Conservation (phyloP, 2,329 filamentous ascomycete genomes). For the Aschersonia sp. region DNA sequence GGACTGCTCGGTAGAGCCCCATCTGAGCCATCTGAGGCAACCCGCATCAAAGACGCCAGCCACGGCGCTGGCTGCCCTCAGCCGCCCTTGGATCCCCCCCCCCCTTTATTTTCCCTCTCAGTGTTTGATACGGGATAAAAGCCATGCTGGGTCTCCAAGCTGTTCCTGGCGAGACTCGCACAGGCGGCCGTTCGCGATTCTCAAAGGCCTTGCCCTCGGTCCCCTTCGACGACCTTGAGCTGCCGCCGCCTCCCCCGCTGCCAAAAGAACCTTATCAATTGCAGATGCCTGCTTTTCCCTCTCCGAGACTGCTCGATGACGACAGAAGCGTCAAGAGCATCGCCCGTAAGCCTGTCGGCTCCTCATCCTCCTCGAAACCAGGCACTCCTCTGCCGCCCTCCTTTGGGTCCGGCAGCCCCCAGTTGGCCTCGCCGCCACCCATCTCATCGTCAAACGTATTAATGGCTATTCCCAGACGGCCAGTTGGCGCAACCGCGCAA, state of each 20-base stretch:
- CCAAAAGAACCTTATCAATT: slow-evolving; percentile 10
- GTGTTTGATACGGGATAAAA: not conserved
- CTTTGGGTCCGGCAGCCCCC: not conserved
- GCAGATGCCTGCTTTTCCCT: slow-evolving; percentile 11
- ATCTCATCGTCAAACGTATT: slow-evolving; percentile 5
- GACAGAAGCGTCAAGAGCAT: slow-evolving; percentile 5
- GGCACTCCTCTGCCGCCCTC: not conserved
- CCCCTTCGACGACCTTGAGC: slow-evolving; percentile 16
- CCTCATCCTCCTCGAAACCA: slow-evolving; percentile 1
- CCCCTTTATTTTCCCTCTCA: not conserved
- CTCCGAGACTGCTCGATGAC: slow-evolving; percentile 6
- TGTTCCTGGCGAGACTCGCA: slow-evolving; percentile 1
- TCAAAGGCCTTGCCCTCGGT: slow-evolving; percentile 42
- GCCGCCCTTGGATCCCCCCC: not conserved
- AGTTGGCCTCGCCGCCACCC: slow-evolving; percentile 7
- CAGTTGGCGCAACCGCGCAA: slow-evolving; percentile 9
- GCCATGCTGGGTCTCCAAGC: slow-evolving; percentile 3
- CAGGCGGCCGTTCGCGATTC: slow-evolving; percentile 35
- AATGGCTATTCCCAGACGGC: slow-evolving; percentile 22
- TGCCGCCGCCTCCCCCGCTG: slow-evolving; percentile 8
- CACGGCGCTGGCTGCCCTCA: not conserved
- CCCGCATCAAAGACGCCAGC: not conserved
- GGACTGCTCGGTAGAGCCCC: not conserved
- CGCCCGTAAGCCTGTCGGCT: slow-evolving; percentile 8
- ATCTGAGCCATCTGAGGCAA: not conserved